phyloP scores from a whole-genome alignment of 805 yeast species.

The Wilhelminamyces savonicus region DNA sequence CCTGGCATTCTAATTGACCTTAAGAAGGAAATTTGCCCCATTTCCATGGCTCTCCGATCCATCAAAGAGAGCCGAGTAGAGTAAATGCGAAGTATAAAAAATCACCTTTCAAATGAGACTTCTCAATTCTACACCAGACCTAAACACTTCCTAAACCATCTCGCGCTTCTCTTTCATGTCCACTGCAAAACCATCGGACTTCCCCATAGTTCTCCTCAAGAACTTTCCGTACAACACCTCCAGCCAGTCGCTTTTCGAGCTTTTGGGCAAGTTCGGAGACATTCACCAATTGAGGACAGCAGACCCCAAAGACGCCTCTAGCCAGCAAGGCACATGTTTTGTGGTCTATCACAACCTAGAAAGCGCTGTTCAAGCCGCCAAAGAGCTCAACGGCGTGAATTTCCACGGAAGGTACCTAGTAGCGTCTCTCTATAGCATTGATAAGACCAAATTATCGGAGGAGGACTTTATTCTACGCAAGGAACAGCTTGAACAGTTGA shows the following conservation, averaged over 20 bases:
- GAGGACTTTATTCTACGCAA: no score
- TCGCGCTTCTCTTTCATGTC: no score
- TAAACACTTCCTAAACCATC: no score
- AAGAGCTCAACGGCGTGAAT: conserved; percentile 55
- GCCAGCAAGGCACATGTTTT: conserved; percentile 45
- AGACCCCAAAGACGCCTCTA: conserved; percentile 7
- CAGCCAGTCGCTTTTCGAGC: conserved; percentile 40
- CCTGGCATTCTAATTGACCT: no score
- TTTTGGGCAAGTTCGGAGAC: conserved; percentile 51
- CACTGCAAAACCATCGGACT: no score
- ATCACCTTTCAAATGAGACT: no score
- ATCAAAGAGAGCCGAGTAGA: no score
- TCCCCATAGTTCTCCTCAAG: conserved; percentile 47
- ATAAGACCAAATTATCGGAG: conserved; percentile 21
- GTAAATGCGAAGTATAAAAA: no score
- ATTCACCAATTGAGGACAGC: conserved; percentile 47
- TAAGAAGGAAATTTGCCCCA: no score
- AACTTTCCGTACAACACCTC: conserved; percentile 51
- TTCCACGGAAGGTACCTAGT: conserved; percentile 55
- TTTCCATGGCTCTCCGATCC: no score
- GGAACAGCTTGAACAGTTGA: no score
- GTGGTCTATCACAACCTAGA: conserved; percentile 45
- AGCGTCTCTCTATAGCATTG: conserved; percentile 42
- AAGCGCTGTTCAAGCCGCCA: conserved; percentile 45
- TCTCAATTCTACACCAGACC: no score